Evolutionary conservation across 495 filamentous ascomycete species (phyloP), one percentile per base, ranked within the genome.

Genomic region (Umbilicaria muhlenbergii): DNA sequence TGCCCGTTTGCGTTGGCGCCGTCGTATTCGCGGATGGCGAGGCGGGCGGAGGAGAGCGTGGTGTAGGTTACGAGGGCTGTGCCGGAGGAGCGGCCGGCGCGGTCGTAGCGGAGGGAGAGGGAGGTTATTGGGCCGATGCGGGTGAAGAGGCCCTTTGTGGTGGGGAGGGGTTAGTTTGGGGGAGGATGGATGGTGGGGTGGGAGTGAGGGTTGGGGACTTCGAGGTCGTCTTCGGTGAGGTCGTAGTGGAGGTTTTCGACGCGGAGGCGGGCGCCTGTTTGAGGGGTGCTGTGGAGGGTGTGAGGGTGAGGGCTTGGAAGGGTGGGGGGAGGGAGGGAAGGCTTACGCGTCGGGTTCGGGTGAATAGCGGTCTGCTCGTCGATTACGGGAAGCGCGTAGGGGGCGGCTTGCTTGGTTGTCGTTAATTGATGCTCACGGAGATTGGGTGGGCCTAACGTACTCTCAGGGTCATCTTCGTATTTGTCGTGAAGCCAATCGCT

Each of bases 221-320:
- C 71, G 39, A 95, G 73, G 55, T 95, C 89, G 24, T 75, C 77
- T 59, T 89, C 81, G 18, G 81, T 86, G 43, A 95, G 73, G 35
- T 95, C 89, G 62, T 93, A 95, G 62, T 95, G 89, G 39, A 95
- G 63, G 58, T 94, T 94, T 48, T 93, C 86, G 38, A 95, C 80
- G 42, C 80, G 80, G 48, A 95, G 61, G 60, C 84, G 88, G 39
- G 79, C 69, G 52, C 81, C 75, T 21, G 65, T 50, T 33, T 65
- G 44, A n/a, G 71, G 62, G 6, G 24, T 28, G 5, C 45, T 55
- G 37, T 48, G 44, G 49, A 32, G 45, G 51, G 55, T 36, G 43
- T 34, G 38, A 42, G 38, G 5, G 6, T 6, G 24, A 3, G 24
- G 24, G 45, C 38, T 41, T 39, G 41, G 54, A 13, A 36, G 28